phyloP scores from a whole-genome alignment of 768 basidiomycete genomes.

The Amylocystis lapponica region DNA sequence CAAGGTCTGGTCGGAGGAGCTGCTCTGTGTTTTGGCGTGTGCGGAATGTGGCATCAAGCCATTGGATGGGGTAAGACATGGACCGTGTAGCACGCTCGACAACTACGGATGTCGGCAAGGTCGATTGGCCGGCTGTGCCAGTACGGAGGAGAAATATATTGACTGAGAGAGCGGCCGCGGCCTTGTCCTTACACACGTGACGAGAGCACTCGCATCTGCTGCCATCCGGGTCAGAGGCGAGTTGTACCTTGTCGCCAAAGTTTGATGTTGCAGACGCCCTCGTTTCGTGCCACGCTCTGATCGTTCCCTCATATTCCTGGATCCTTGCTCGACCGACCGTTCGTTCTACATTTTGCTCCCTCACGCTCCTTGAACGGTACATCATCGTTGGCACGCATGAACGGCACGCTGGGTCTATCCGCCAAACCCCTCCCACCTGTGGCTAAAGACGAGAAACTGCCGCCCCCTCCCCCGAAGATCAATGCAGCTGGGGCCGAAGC shows the following conservation, averaged over 20 bases:
- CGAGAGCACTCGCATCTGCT: too few species aligned
- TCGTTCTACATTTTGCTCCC: slow-evolving; percentile 2
- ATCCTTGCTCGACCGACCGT: too few species aligned
- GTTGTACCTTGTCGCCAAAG: too few species aligned
- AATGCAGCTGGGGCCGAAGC: too few species aligned
- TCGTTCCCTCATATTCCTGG: slow-evolving; percentile 5
- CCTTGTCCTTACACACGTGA: too few species aligned
- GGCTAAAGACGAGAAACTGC: slow-evolving; percentile 24
- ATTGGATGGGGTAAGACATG: slow-evolving; percentile 13
- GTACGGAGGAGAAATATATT: too few species aligned
- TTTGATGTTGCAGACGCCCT: too few species aligned
- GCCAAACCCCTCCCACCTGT: slow-evolving; percentile 26
- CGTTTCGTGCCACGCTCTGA: not conserved
- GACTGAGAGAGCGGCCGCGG: too few species aligned
- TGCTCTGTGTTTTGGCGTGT: slow-evolving; percentile 35
- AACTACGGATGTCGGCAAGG: too few species aligned
- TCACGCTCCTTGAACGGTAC: slow-evolving; percentile 15
- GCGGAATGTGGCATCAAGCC: slow-evolving; percentile 41
- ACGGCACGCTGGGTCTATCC: slow-evolving; percentile 6
- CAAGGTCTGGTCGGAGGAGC: slow-evolving; percentile 49
- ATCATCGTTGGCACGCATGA: slow-evolving; percentile 15
- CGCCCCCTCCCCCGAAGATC: slow-evolving; percentile 20
- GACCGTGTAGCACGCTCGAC: too few species aligned
- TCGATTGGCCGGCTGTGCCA: too few species aligned
- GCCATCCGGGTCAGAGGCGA: too few species aligned